Conservation (phyloP, 2,329 filamentous ascomycete genomes). For the Alternaria sp. region DNA sequence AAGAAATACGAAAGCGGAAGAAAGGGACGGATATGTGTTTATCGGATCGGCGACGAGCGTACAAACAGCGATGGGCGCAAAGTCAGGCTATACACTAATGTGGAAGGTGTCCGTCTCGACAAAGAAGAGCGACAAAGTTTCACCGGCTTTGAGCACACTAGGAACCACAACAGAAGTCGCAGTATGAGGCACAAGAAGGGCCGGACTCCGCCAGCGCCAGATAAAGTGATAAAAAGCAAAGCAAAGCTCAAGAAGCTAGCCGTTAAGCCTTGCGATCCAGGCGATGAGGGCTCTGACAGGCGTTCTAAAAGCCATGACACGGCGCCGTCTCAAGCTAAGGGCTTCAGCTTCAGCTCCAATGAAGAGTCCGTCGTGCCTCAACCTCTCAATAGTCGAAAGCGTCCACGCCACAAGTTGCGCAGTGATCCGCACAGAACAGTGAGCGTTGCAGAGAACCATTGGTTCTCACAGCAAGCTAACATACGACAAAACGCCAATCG, state of each 20-base stretch:
- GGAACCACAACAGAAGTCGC: neutral
- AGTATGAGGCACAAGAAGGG: neutral
- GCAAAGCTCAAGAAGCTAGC: neutral
- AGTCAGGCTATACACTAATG: slow-evolving; percentile 6
- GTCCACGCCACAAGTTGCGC: neutral
- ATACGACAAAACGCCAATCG: neutral
- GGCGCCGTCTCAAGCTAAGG: neutral
- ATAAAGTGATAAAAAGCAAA: neutral
- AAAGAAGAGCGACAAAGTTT: slow-evolving; percentile 2
- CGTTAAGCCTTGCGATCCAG: neutral
- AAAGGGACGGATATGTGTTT: slow-evolving; percentile 8
- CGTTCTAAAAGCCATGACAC: neutral
- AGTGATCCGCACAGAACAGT: neutral
- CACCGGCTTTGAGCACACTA: neutral
- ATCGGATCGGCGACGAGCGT: neutral
- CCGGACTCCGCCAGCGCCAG: neutral
- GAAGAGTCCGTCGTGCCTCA: neutral
- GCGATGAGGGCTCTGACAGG: neutral
- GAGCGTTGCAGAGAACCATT: neutral
- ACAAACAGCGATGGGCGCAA: neutral
- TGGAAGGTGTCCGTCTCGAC: slow-evolving; percentile 6
- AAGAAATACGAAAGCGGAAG: slow-evolving; percentile 5
- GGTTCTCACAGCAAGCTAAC: neutral
- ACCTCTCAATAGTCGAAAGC: neutral
- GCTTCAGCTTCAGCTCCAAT: neutral